These are phyloP conservation scores for Fusarium sp. DNA, from an alignment of 2,329 filamentous ascomycete genomes.

Conservation along the genomic window DNA sequence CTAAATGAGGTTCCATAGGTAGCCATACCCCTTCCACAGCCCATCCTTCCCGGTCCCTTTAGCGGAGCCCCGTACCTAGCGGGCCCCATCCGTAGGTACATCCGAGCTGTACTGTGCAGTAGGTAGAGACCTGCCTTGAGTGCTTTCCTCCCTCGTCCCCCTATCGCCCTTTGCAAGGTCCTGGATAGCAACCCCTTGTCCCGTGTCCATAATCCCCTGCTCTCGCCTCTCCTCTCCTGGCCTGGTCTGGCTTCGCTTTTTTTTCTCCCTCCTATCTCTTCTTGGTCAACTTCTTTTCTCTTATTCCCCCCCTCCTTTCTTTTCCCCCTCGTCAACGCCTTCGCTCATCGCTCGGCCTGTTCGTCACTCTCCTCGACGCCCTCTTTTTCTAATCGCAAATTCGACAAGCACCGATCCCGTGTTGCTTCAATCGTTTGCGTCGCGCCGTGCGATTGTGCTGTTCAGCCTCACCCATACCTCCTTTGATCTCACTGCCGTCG, in stretches of 20 bases:
- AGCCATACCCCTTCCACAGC: conserved; percentile 15
- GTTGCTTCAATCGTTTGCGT: conserved; percentile 33
- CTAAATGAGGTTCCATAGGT: conserved; percentile 9
- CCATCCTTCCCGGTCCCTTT: conserved; percentile 19
- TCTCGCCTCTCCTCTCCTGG: conserved; percentile 38
- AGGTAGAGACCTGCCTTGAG: neutral
- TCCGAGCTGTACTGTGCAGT: conserved; percentile 1
- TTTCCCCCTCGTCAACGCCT: conserved; percentile 41
- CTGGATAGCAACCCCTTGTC: conserved; percentile 42
- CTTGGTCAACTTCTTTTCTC: conserved; percentile 37
- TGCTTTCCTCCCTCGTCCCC: conserved; percentile 31
- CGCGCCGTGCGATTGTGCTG: conserved; percentile 27
- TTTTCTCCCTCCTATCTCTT: conserved; percentile 39
- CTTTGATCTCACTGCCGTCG: conserved; percentile 29
- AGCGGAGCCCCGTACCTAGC: conserved; percentile 27
- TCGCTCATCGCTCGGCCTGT: conserved; percentile 40
- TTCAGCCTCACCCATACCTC: conserved; percentile 19
- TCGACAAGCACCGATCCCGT: conserved; percentile 34
- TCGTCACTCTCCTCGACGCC: conserved; percentile 38
- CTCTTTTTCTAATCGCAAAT: conserved; percentile 31
- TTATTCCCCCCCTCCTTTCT: conserved; percentile 34
- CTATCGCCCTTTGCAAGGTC: conserved; percentile 41
- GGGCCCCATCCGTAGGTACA: conserved; percentile 21
- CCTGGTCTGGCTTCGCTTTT: conserved; percentile 37
- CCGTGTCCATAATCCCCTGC: conserved; percentile 42